These are phyloP conservation scores for Phytopythium cucurbitacearum DNA, from an alignment of 352 stramenopile species.

Conservation along the genomic window DNA sequence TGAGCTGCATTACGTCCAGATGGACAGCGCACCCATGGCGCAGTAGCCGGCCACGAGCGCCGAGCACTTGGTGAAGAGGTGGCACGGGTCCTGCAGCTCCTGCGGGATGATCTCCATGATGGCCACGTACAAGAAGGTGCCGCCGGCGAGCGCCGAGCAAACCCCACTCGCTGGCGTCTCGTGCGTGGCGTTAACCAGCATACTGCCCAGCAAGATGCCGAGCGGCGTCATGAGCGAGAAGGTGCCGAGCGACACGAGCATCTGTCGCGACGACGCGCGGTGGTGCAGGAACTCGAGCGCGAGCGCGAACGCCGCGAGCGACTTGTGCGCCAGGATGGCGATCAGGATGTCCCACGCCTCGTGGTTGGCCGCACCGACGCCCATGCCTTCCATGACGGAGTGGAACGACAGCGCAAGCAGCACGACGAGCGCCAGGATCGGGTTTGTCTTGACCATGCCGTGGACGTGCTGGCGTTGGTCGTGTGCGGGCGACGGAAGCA, in stretches of 20 bases:
- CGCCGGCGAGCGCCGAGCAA: slow-evolving; percentile 69
- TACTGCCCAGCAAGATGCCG: slow-evolving; percentile 56
- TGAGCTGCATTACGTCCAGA: slow-evolving; percentile 47
- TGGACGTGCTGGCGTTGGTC: slow-evolving; percentile 56
- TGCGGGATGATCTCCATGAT: slow-evolving; percentile 82
- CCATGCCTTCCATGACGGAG: slow-evolving; percentile 84
- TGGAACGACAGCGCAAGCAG: slow-evolving; percentile 81
- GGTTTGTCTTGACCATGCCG: slow-evolving; percentile 57
- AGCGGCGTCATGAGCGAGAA: slow-evolving; percentile 77
- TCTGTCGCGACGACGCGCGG: slow-evolving; percentile 27
- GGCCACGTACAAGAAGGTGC: slow-evolving; percentile 79
- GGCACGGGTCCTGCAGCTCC: slow-evolving; percentile 55
- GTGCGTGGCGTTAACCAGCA: slow-evolving; percentile 39
- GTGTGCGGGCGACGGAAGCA: neutral
- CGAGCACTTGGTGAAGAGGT: slow-evolving; percentile 45
- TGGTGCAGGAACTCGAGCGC: slow-evolving; percentile 69
- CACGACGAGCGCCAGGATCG: slow-evolving; percentile 64
- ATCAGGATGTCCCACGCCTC: slow-evolving; percentile 74
- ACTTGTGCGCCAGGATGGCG: slow-evolving; percentile 82
- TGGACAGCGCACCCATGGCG: slow-evolving; percentile 60
- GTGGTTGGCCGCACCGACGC: slow-evolving; percentile 54
- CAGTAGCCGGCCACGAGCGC: slow-evolving; percentile 55
- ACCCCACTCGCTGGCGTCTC: slow-evolving; percentile 52
- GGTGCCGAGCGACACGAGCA: slow-evolving; percentile 40
- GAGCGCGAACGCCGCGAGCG: slow-evolving; percentile 69